A percentile compares a stretch with the other conserved stretches of the same genome.
phyloP scores from a whole-genome alignment of 108 stramenopile species.

The Craspedostauros australis region DNA sequence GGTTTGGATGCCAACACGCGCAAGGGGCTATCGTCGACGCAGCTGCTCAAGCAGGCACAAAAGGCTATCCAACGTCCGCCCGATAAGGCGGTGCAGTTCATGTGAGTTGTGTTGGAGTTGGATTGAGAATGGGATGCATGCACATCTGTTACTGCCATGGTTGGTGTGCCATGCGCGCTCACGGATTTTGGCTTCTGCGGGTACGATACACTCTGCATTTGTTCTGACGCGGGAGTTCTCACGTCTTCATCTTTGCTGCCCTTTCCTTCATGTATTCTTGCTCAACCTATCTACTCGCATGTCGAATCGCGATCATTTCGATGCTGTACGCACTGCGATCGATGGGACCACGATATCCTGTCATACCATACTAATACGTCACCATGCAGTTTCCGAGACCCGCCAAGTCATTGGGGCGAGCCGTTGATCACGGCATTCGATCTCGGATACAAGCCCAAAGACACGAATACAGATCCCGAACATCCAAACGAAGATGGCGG shows the following conservation, averaged over 20 bases:
- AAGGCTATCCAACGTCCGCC: constrained; percentile 29
- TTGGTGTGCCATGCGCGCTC: not conserved
- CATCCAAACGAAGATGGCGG: no score
- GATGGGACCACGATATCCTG: no score
- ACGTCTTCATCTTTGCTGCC: no score
- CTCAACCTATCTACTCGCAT: no score
- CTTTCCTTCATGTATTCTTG: no score
- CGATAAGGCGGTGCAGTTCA: constrained; percentile 77
- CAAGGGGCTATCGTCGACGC: constrained; percentile 29
- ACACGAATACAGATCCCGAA: no score
- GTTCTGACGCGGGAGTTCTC: no score
- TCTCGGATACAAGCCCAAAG: constrained; percentile 63
- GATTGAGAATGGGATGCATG: no score
- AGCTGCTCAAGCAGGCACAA: constrained; percentile 45
- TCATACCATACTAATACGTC: no score
- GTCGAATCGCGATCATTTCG: no score
- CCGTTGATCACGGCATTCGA: constrained; percentile 60
- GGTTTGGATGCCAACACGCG: constrained; percentile 39
- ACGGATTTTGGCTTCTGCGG: not conserved
- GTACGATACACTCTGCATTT: no score
- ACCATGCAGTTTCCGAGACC: constrained; percentile 38
- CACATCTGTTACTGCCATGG: not conserved
- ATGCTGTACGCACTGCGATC: no score
- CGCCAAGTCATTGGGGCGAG: constrained; percentile 55
- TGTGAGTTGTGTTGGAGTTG: constrained; percentile 19